Evolutionary conservation across 1,284 basidiomycete genomes (phyloP).

Genomic region (Chalciporus sp.): DNA sequence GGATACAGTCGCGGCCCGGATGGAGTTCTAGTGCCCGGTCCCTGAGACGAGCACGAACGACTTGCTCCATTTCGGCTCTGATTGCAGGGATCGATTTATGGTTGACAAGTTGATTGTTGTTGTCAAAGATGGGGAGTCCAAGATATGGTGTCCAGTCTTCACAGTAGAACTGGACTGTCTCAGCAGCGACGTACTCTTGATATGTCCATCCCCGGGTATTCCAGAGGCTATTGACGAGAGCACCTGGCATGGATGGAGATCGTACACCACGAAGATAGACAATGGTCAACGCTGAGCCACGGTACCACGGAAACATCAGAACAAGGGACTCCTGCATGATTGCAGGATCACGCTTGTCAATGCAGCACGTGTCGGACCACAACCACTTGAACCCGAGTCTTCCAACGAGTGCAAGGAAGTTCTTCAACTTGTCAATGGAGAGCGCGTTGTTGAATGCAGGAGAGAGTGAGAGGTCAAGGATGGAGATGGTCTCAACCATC

Average conservation of each 20-base stretch:
- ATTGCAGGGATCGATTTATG: no score
- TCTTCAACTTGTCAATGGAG: neutral
- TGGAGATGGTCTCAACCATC: neutral
- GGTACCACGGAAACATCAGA: constrained; percentile 8
- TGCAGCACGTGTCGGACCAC: constrained; percentile 13
- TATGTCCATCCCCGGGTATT: constrained; percentile 14
- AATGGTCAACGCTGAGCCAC: constrained; percentile 1
- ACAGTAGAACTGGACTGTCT: neutral
- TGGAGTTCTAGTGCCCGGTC: neutral
- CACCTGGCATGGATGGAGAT: neutral
- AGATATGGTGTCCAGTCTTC: constrained; percentile 4
- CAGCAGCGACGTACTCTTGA: constrained; percentile 13
- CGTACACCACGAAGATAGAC: constrained; percentile 9
- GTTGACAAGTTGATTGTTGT: no score
- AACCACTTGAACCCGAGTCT: constrained; percentile 8
- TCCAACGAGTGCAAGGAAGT: neutral
- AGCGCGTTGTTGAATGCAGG: constrained; percentile 7
- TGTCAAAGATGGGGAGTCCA: no score
- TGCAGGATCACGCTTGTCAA: constrained; percentile 5
- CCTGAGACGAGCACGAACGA: neutral
- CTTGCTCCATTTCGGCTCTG: neutral
- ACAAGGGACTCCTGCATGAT: constrained; percentile 2
- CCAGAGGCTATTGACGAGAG: constrained; percentile 1
- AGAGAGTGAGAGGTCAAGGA: neutral
- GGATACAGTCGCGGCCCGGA: neutral